Percentiles rank a stretch among this genome's conserved stretches.
Evolutionary conservation across 2,329 filamentous ascomycete species (phyloP).

Genomic region (Diaporthe eres): DNA sequence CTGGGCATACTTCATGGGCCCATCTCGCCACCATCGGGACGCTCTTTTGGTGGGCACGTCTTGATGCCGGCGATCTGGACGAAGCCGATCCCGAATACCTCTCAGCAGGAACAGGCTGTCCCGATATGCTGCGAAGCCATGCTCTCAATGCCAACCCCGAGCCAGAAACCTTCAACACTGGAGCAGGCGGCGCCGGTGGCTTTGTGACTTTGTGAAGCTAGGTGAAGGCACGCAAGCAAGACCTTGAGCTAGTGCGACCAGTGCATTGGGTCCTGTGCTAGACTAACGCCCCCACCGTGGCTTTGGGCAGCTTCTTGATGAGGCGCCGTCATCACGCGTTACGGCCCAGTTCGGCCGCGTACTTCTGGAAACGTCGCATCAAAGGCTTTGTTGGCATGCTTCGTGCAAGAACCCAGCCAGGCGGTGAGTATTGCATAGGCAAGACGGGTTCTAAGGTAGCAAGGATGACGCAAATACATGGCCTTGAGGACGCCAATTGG

Average conservation of each 20-base stretch:
- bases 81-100: slow-evolving; percentile 4
- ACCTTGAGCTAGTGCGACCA: slow-evolving; percentile 31
- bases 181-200: not conserved
- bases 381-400: slow-evolving; percentile 34
- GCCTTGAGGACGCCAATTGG: slow-evolving; percentile 15
- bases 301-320: not conserved
- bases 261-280: slow-evolving; percentile 25
- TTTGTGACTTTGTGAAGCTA: slow-evolving; percentile 15
- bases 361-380: slow-evolving; percentile 37
- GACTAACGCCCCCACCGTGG: slow-evolving; percentile 36
- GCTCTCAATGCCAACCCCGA: not conserved
- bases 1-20: slow-evolving; percentile 15
- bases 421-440: slow-evolving; percentile 48
- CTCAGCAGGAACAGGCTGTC: not conserved
- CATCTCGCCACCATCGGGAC: slow-evolving; percentile 26
- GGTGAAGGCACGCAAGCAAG: slow-evolving; percentile 21
- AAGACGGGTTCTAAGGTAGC: slow-evolving; percentile 48
- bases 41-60: not conserved
- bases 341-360: slow-evolving; percentile 26
- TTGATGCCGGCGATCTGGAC: not conserved
- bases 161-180: not conserved
- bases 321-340: slow-evolving; percentile 25
- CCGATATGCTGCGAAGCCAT: not conserved
- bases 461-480: slow-evolving; percentile 48
- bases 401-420: slow-evolving; percentile 46